Evolutionary conservation across 257 asterid genomes (phyloP).

Genomic region (Phtheirospermum japonicum): DNA sequence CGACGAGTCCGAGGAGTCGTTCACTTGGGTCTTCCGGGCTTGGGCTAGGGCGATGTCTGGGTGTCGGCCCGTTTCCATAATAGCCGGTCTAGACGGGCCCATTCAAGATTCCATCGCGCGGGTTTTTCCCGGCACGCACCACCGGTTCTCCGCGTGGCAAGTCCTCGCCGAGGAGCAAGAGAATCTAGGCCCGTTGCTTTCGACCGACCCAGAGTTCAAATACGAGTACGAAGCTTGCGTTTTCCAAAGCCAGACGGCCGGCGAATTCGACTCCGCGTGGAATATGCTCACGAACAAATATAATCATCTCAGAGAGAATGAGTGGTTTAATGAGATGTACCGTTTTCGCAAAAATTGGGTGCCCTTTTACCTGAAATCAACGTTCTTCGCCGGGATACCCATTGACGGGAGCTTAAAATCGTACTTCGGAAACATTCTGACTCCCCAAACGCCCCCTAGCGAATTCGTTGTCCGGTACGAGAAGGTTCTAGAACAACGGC

Average conservation of each 20-base stretch:
- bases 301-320: slow-evolving; percentile 51
- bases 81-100: slow-evolving; percentile 76
- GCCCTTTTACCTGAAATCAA: slow-evolving; percentile 61
- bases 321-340: slow-evolving; percentile 84
- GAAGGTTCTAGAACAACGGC: slow-evolving; percentile 69
- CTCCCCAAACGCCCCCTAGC: slow-evolving; percentile 54
- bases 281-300: slow-evolving; percentile 64
- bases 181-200: slow-evolving; percentile 54
- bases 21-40: slow-evolving; percentile 83
- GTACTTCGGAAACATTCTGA: slow-evolving; percentile 56
- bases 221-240: slow-evolving; percentile 77
- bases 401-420: slow-evolving; percentile 74
- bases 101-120: slow-evolving; percentile 64
- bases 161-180: slow-evolving; percentile 68
- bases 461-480: slow-evolving; percentile 72
- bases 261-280: slow-evolving; percentile 88
- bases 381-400: slow-evolving; percentile 90
- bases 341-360: slow-evolving; percentile 83
- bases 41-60: slow-evolving; percentile 85
- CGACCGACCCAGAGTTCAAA: slow-evolving; percentile 74
- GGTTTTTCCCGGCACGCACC: slow-evolving; percentile 78
- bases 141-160: slow-evolving; percentile 82
- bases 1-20: slow-evolving; percentile 87
- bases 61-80: slow-evolving; percentile 62
- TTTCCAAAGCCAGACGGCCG: slow-evolving; percentile 64